Evolutionary conservation across 2,329 filamentous ascomycete species (phyloP), one percentile per base, ranked within the genome.

Genomic region (Tolypocladium album): DNA sequence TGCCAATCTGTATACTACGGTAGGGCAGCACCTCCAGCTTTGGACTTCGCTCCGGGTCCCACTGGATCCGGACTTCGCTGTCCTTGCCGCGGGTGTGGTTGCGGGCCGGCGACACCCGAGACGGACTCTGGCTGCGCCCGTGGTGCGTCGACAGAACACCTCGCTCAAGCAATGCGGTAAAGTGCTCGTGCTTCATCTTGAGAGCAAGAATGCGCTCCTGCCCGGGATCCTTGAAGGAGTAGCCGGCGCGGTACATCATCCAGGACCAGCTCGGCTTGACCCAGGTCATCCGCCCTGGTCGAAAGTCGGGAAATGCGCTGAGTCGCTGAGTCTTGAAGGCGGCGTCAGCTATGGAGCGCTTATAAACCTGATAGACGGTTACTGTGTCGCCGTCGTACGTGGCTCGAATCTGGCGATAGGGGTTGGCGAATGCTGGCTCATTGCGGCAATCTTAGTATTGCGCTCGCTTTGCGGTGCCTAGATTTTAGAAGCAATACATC

Each of bases 231-330:
- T 87, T 87, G 68, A 75, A 78, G 0, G 80, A 81, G 72, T 85
- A 87, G 20, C 83, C 84, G 24, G 77, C 76, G 56, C 84, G 82
- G 67, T 87, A 86, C 70, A 85, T 79, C 79, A 86, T 84, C 84
- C 84, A 87, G 55, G 75, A 73, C 78, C 83, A 87, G 61, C 78
- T 82, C 0, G 83, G 83, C 66, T 87, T 87, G 64, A 87, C 79
- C 84, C 84, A 87, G 4, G 84, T 87, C 83, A 85, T 86, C 58
- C 84, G 78, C 1, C 70, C 70, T n/a, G 73, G 72, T 17, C 70
- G 74, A 71, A 86, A 87, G 8, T 75, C 70, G 2, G 80, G 74
- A 0, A 80, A 82, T 0, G 81, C 79, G 56, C 78, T 71, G 47
- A 87, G 78, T 11, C 72, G 78, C 65, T 86, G 82, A 2, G 71